Evolutionary conservation across 139 green algal genomes (phyloP).

Genomic region (Micromonas commoda): DNA sequence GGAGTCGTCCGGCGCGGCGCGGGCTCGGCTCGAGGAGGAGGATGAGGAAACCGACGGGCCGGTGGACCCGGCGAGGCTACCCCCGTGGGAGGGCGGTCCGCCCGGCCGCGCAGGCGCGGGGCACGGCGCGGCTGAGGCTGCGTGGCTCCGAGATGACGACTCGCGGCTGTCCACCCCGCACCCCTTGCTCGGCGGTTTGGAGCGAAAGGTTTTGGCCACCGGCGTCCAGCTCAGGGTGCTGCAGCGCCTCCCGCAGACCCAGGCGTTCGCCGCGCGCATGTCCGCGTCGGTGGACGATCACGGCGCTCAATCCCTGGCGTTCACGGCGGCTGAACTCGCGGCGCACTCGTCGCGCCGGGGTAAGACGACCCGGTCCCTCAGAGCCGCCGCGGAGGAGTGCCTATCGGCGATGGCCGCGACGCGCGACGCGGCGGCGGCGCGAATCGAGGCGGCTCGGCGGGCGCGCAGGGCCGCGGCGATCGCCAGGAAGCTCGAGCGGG

Average conservation of each 20-base stretch:
- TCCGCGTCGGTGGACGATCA: no score
- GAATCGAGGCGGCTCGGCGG: neutral
- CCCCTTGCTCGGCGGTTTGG: neutral
- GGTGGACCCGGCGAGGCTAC: neutral
- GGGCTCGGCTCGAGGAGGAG: neutral
- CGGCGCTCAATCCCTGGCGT: no score
- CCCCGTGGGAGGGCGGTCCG: neutral
- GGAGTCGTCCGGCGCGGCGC: no score
- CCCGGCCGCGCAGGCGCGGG: no score
- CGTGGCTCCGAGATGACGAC: neutral
- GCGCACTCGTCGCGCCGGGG: neutral
- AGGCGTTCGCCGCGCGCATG: neutral
- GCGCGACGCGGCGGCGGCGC: no score
- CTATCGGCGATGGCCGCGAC: neutral
- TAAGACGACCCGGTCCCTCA: neutral
- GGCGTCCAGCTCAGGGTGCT: constrained; percentile 1
- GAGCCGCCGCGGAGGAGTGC: neutral
- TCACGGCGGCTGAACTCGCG: no score
- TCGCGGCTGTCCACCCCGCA: neutral
- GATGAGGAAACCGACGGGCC: neutral
- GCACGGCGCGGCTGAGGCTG: neutral
- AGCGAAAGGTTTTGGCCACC: neutral
- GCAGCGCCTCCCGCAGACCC: neutral
- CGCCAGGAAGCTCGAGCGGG: neutral
- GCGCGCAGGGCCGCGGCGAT: no score